Evolutionary conservation across 148 eudicot species (phyloP).

Genomic region (Nepenthes mirabilis): DNA sequence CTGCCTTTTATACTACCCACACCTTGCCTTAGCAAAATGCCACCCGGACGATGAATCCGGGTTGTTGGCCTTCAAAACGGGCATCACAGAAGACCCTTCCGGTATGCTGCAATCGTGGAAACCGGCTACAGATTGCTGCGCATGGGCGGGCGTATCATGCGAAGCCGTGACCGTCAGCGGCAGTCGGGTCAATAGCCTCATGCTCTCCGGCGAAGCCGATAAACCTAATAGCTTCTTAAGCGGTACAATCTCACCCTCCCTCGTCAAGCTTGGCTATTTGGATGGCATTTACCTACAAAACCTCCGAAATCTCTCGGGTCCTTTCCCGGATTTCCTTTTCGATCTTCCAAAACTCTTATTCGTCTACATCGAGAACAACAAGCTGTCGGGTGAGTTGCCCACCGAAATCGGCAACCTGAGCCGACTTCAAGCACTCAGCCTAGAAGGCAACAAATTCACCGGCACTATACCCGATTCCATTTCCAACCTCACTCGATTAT

Average conservation of each 20-base stretch:
- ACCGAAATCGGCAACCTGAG: constrained; percentile 17
- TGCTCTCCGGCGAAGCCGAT: constrained; percentile 8
- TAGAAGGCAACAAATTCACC: constrained; percentile 21
- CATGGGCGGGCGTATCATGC: constrained; percentile 28
- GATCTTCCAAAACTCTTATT: constrained; percentile 10
- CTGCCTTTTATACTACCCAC: constrained; percentile 4
- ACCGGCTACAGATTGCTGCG: constrained; percentile 35
- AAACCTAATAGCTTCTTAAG: constrained; percentile 18
- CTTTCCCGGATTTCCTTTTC: constrained; percentile 19
- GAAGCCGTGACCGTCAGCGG: neutral
- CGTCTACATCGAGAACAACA: constrained; percentile 27
- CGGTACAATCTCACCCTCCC: constrained; percentile 33
- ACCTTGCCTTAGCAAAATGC: constrained; percentile 20
- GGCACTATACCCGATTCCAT: constrained; percentile 38
- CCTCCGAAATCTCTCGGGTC: constrained; percentile 22
- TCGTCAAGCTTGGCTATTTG: constrained; percentile 22
- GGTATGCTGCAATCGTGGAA: constrained; percentile 24
- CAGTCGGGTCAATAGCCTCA: constrained; percentile 21
- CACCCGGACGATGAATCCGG: constrained; percentile 28
- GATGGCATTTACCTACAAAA: constrained; percentile 12
- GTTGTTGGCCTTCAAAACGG: constrained; percentile 29
- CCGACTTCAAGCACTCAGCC: constrained; percentile 14
- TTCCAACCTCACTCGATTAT: constrained; percentile 20
- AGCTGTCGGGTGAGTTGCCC: constrained; percentile 36
- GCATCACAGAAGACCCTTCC: constrained; percentile 25